Conservation (phyloP, 1,284 basidiomycete species). For the Irpex sp. region DNA sequence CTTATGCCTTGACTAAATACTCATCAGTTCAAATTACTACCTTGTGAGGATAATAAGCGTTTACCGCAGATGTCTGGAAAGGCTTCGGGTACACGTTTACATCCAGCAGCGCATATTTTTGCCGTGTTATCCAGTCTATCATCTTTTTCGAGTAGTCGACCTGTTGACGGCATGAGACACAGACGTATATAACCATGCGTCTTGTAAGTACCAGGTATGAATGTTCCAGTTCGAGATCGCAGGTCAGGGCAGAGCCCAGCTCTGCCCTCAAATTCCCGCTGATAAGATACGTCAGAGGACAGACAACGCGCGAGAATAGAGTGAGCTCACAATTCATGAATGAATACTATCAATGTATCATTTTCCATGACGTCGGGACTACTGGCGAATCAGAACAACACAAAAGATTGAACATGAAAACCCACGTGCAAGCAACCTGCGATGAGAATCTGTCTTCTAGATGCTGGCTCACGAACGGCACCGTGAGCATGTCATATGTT, state of each 20-base stretch:
- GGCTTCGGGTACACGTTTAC: conserved; percentile 82
- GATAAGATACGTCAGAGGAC: neutral
- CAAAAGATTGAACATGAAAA: conserved; percentile 16
- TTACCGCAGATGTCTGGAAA: conserved; percentile 37
- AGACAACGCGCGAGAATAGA: neutral
- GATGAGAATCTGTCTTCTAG: conserved; percentile 68
- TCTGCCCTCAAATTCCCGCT: conserved; percentile 87
- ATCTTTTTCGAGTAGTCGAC: conserved; percentile 83
- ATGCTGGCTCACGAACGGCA: conserved; percentile 70
- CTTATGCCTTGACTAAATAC: neutral
- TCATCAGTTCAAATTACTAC: neutral
- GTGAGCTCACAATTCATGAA: conserved; percentile 83
- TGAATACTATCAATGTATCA: conserved; percentile 74
- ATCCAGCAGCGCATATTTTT: conserved; percentile 78
- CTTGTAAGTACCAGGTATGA: conserved; percentile 67
- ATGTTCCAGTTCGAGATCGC: conserved; percentile 73
- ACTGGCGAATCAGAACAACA: conserved; percentile 9
- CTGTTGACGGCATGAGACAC: conserved; percentile 35
- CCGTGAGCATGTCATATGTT: conserved; percentile 71
- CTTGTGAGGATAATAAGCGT: no score
- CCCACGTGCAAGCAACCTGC: conserved; percentile 85
- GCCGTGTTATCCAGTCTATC: conserved; percentile 69
- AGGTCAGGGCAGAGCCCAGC: conserved; percentile 66
- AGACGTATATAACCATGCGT: conserved; percentile 2
- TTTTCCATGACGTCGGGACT: conserved; percentile 69